Evolutionary conservation across 2,329 filamentous ascomycete genomes (phyloP).

Genomic region (Polychaeton citri): DNA sequence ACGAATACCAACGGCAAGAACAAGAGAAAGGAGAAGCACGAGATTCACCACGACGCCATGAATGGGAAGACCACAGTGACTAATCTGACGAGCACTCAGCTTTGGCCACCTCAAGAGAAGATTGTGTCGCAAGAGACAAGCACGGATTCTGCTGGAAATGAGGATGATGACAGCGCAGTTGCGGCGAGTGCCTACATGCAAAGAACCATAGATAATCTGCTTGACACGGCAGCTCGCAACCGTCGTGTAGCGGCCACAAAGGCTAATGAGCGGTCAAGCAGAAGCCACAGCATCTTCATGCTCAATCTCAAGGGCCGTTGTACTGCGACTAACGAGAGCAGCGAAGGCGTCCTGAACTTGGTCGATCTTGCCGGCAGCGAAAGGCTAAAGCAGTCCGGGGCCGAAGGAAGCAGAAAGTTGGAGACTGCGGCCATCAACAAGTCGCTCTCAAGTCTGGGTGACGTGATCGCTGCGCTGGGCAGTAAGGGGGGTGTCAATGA

Average conservation of each 20-base stretch:
- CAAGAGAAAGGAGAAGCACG: conserved; percentile 59
- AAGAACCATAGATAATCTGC: conserved; percentile 20
- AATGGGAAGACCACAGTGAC: conserved; percentile 72
- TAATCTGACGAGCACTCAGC: conserved; percentile 61
- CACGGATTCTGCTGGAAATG: background rate
- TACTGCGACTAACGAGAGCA: conserved; percentile 62
- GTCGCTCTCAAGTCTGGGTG: conserved; percentile 78
- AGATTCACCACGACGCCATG: conserved; percentile 73
- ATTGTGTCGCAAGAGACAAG: conserved; percentile 35
- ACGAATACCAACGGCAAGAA: conserved; percentile 11
- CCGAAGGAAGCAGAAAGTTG: conserved; percentile 72
- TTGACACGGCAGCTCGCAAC: conserved; percentile 70
- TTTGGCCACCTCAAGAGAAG: conserved; percentile 71
- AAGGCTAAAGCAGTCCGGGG: conserved; percentile 72
- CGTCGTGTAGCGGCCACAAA: conserved; percentile 93
- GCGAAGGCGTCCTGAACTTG: conserved; percentile 86
- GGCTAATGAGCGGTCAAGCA: conserved; percentile 85
- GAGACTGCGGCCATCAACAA: conserved; percentile 98
- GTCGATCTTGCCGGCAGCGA: conserved; percentile 94
- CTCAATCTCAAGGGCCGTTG: conserved; percentile 58
- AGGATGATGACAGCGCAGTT: background rate
- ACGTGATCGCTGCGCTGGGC: conserved; percentile 89
- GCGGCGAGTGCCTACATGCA: conserved; percentile 13
- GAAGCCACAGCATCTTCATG: conserved; percentile 93
- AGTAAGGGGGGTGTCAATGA: conserved; percentile 55